Evolutionary conservation across 1,284 basidiomycete species (phyloP).

Genomic region (Ganoderma resinaceum): DNA sequence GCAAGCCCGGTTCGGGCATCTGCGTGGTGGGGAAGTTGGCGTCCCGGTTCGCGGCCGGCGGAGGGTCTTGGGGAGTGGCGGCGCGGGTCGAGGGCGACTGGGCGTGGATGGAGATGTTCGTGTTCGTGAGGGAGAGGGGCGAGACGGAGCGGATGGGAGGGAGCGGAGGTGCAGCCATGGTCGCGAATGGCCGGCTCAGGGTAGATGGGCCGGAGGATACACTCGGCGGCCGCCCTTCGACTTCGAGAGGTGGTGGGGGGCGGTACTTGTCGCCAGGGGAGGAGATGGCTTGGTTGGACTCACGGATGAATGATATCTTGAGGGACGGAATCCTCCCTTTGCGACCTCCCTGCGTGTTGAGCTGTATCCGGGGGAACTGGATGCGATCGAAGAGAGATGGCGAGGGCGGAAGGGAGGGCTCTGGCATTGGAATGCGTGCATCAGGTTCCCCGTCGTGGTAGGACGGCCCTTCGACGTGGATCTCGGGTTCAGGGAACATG

Average conservation of each 20-base stretch:
- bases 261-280: slow-evolving; percentile 13
- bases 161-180: slow-evolving; percentile 17
- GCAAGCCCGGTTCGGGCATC: neutral
- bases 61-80: neutral
- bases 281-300: slow-evolving; percentile 24
- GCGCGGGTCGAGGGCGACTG: slow-evolving; percentile 11
- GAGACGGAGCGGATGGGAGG: slow-evolving; percentile 18
- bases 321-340: slow-evolving; percentile 25
- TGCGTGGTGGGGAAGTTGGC: neutral
- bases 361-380: slow-evolving; percentile 18
- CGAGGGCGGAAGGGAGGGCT: slow-evolving; percentile 6
- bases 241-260: neutral
- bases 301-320: slow-evolving; percentile 24
- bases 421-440: slow-evolving; percentile 10
- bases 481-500: slow-evolving; percentile 17
- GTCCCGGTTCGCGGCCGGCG: neutral
- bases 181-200: slow-evolving; percentile 27
- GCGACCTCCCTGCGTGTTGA: slow-evolving; percentile 7
- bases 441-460: slow-evolving; percentile 6
- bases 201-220: slow-evolving; percentile 17
- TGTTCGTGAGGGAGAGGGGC: slow-evolving; percentile 12
- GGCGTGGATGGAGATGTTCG: slow-evolving; percentile 11
- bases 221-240: slow-evolving; percentile 15
- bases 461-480: neutral
- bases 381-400: slow-evolving; percentile 11